Percentiles rank a stretch among this genome's conserved stretches.
phyloP scores from a whole-genome alignment of 2,329 filamentous ascomycete genomes.

The Penicillium sp. region DNA sequence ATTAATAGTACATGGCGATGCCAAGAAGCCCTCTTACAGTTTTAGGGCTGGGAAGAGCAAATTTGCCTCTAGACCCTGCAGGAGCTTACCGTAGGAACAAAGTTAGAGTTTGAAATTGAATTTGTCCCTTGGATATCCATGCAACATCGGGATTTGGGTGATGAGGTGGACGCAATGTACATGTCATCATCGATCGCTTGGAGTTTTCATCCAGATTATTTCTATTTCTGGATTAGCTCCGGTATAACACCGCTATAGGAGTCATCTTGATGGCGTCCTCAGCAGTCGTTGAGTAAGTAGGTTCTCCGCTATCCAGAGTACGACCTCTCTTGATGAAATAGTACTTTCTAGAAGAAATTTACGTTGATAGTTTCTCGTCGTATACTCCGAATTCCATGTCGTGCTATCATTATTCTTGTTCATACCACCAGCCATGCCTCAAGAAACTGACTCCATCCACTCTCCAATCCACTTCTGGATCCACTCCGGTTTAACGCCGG shows the following conservation, averaged over 20 bases:
- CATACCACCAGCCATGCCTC: not conserved
- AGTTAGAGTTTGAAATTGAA: slow-evolving; percentile 2
- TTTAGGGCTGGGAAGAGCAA: not conserved
- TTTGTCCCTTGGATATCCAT: not conserved
- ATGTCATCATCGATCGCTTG: not conserved
- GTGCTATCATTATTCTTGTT: not conserved
- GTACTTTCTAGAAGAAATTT: too few relatives aligned
- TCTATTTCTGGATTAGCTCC: not conserved
- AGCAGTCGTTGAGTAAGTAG: too few relatives aligned
- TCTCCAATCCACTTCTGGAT: slow-evolving; percentile 37
- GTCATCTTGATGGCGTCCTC: too few relatives aligned
- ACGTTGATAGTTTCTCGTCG: too few relatives aligned
- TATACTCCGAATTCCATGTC: not conserved
- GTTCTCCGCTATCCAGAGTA: too few relatives aligned
- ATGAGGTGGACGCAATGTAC: not conserved
- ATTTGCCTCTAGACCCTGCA: not conserved
- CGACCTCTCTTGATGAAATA: not conserved
- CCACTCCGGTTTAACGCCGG: slow-evolving; percentile 31
- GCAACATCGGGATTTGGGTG: not conserved
- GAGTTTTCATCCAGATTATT: not conserved
- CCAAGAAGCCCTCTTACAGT: not conserved
- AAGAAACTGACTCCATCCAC: slow-evolving; percentile 22
- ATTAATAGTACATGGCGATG: slow-evolving; percentile 8
- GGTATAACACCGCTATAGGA: not conserved
- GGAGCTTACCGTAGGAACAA: slow-evolving; percentile 6